These are phyloP conservation scores for Rosa lucieae DNA, from an alignment of 306 rosid species.

Conservation along the genomic window DNA sequence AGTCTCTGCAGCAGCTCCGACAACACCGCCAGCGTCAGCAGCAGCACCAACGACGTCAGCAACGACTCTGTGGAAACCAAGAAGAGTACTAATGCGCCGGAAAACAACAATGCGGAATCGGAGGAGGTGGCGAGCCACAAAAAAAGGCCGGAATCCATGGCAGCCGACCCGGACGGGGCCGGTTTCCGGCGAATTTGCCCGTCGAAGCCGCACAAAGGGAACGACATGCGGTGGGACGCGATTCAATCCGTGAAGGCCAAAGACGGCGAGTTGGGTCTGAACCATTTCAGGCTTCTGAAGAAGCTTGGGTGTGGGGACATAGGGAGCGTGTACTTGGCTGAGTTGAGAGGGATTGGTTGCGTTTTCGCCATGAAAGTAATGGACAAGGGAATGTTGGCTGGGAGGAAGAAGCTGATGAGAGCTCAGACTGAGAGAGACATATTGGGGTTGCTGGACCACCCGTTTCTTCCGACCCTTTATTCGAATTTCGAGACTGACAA, in stretches of 20 bases:
- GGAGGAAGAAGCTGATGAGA: conserved; percentile 48
- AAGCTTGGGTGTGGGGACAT: conserved; percentile 66
- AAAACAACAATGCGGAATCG: conserved; percentile 12
- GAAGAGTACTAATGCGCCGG: conserved; percentile 8
- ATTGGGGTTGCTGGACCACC: conserved; percentile 49
- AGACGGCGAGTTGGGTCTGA: conserved; percentile 46
- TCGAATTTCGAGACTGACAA: conserved; percentile 62
- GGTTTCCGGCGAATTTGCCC: conserved; percentile 34
- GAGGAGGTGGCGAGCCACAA: not conserved
- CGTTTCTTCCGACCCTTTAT: conserved; percentile 62
- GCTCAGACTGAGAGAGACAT: conserved; percentile 63
- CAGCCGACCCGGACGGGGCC: not conserved
- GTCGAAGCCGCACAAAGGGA: conserved; percentile 63
- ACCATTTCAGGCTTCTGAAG: conserved; percentile 57
- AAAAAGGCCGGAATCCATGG: not conserved
- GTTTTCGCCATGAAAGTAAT: conserved; percentile 60
- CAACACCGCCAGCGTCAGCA: conserved; percentile 30
- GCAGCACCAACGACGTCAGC: conserved; percentile 32
- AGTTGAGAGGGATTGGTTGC: conserved; percentile 45
- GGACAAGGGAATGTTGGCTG: conserved; percentile 54
- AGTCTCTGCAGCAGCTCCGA: conserved; percentile 38
- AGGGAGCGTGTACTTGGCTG: conserved; percentile 59
- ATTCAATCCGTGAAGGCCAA: conserved; percentile 39
- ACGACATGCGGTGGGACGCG: conserved; percentile 52
- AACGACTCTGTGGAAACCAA: conserved; percentile 20